Conservation (phyloP, 1,139 yeast species). For the Kazachstania sp. region DNA sequence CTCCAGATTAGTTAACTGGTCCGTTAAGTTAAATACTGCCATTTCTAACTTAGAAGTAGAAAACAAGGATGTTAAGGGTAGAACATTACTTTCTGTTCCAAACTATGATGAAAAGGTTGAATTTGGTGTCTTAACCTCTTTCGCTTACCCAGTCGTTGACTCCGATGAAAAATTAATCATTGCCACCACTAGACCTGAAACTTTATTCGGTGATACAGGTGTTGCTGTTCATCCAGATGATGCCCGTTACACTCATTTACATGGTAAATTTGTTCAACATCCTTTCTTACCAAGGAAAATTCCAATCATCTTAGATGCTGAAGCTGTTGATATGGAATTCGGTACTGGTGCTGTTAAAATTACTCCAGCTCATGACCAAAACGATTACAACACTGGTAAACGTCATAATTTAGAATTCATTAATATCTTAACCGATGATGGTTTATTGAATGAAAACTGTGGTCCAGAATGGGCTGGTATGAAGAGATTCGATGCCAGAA, state of each 20-base stretch:
- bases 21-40: constrained; percentile 89
- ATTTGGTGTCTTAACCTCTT: constrained; percentile 91
- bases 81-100: constrained; percentile 75
- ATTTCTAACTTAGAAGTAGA: constrained; percentile 94
- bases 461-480: constrained; percentile 81
- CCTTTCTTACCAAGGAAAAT: constrained; percentile 81
- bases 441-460: constrained; percentile 81
- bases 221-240: constrained; percentile 97
- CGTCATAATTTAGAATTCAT: constrained; percentile 83
- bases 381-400: constrained; percentile 94
- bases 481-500: constrained; percentile 93
- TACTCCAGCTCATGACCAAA: constrained; percentile 96
- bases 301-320: constrained; percentile 82
- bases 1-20: constrained; percentile 91
- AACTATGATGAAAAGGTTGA: constrained; percentile 85
- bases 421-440: constrained; percentile 88
- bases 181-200: constrained; percentile 98
- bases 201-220: constrained; percentile 95
- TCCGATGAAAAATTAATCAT: constrained; percentile 82
- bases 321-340: constrained; percentile 97
- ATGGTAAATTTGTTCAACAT: constrained; percentile 84
- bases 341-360: constrained; percentile 99
- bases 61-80: constrained; percentile 78
- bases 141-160: constrained; percentile 80
- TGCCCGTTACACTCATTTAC: constrained; percentile 83